Conservation (phyloP, 768 basidiomycete species). For the Gautieria morchelliformis region DNA sequence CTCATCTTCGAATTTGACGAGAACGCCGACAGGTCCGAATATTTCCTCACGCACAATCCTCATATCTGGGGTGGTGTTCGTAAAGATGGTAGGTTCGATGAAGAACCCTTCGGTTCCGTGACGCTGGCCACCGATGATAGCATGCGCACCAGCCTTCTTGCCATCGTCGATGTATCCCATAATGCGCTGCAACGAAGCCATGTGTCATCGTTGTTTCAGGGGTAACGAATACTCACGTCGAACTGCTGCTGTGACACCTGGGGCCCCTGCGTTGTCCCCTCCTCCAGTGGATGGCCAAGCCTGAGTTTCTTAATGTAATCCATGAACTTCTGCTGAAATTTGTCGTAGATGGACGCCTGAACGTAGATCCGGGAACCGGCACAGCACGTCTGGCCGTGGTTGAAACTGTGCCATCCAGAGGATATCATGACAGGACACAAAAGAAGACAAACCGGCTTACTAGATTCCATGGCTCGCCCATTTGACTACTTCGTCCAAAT, state of each 20-base stretch:
- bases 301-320: conserved; percentile 39
- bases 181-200: conserved; percentile 40
- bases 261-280: conserved; percentile 60
- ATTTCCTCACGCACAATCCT: conserved; percentile 70
- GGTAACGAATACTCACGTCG: conserved; percentile 37
- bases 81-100: conserved; percentile 70
- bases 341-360: conserved; percentile 70
- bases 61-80: conserved; percentile 57
- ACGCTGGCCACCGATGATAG: conserved; percentile 53
- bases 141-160: conserved; percentile 57
- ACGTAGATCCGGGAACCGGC: conserved; percentile 80
- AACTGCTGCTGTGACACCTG: conserved; percentile 70
- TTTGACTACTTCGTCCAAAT: conserved; percentile 60
- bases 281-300: conserved; percentile 63
- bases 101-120: conserved; percentile 58
- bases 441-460: conserved; percentile 31
- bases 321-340: conserved; percentile 55
- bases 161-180: conserved; percentile 73
- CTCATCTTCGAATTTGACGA: conserved; percentile 66
- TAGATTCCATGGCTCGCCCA: conserved; percentile 70
- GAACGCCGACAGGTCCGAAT: conserved; percentile 70
- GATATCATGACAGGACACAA: conserved; percentile 1
- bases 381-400: conserved; percentile 70
- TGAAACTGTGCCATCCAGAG: conserved; percentile 37
- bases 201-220: background rate